A percentile compares a stretch with the other conserved stretches of the same genome.
These are phyloP conservation scores for Paramyrothecium sp. DNA, from an alignment of 2,329 filamentous ascomycete species.

Conservation along the genomic window DNA sequence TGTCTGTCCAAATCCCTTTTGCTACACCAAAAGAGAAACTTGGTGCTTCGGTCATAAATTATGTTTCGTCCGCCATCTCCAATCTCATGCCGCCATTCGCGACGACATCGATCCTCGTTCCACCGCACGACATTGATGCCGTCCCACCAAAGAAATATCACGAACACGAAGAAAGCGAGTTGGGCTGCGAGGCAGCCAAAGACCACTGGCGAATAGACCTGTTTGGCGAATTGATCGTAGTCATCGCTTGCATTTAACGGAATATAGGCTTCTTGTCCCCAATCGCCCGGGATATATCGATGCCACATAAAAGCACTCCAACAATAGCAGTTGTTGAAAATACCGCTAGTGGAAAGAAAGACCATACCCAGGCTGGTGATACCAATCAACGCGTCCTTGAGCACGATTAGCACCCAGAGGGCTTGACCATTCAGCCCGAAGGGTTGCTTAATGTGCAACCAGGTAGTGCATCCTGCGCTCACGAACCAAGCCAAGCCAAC, in stretches of 20 bases:
- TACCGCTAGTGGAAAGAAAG: not conserved
- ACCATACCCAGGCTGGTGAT: not conserved
- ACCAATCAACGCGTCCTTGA: not conserved
- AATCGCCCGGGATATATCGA: not conserved
- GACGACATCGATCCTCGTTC: slow-evolving; percentile 1
- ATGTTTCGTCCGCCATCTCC: not conserved
- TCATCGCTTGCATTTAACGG: not conserved
- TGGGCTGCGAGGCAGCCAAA: not conserved
- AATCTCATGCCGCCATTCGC: slow-evolving; percentile 1
- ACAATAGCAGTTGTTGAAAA: slow-evolving; percentile 3
- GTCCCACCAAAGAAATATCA: slow-evolving; percentile 1
- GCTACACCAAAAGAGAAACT: not conserved
- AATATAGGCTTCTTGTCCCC: not conserved
- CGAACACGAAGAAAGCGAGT: not conserved
- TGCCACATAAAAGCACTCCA: not conserved
- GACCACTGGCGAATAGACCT: not conserved
- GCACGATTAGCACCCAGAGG: not conserved
- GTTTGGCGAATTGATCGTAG: not conserved
- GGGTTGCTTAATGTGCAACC: not conserved
- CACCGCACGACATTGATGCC: not conserved
- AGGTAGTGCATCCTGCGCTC: not conserved
- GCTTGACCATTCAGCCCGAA: not conserved
- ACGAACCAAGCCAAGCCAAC: not conserved
- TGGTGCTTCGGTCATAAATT: not conserved
- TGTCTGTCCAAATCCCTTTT: not conserved